phyloP scores from a whole-genome alignment of 495 filamentous ascomycete species.

The Talaromyces stipitatus region DNA sequence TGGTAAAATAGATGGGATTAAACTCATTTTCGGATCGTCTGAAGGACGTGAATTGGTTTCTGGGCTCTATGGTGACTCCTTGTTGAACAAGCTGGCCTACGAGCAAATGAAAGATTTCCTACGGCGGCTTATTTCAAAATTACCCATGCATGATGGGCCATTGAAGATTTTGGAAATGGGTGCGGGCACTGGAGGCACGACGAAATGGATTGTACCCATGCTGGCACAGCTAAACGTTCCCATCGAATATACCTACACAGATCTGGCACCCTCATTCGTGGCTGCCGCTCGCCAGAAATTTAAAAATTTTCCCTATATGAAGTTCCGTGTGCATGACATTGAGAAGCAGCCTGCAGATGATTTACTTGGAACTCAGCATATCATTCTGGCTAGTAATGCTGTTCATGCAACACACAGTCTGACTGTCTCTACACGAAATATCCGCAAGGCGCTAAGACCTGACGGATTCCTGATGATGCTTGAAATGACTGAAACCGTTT shows the following conservation, averaged over 20 bases:
- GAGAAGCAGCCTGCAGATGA: conserved; percentile 28
- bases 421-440: conserved; percentile 16
- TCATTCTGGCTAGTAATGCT: conserved; percentile 40
- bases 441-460: conserved; percentile 24
- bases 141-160: conserved; percentile 10
- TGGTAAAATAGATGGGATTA: conserved; percentile 36
- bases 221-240: conserved; percentile 26
- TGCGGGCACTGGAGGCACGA: conserved; percentile 23
- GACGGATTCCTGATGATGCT: conserved; percentile 34
- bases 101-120: conserved; percentile 41
- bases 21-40: conserved; percentile 34
- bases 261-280: conserved; percentile 36
- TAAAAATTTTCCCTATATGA: conserved; percentile 35
- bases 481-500: conserved; percentile 31
- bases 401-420: conserved; percentile 42
- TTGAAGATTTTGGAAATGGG: conserved; percentile 20
- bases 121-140: conserved; percentile 18
- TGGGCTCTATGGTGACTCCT: conserved; percentile 35
- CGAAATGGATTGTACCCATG: conserved; percentile 24
- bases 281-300: conserved; percentile 27
- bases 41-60: conserved; percentile 39
- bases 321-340: conserved; percentile 37
- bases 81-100: conserved; percentile 29
- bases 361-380: conserved; percentile 29
- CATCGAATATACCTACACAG: conserved; percentile 44